Percentiles rank a stretch among this genome's conserved stretches.
These are phyloP conservation scores for Fusarium equiseti DNA, from an alignment of 2,329 filamentous ascomycete genomes.

Conservation along the genomic window DNA sequence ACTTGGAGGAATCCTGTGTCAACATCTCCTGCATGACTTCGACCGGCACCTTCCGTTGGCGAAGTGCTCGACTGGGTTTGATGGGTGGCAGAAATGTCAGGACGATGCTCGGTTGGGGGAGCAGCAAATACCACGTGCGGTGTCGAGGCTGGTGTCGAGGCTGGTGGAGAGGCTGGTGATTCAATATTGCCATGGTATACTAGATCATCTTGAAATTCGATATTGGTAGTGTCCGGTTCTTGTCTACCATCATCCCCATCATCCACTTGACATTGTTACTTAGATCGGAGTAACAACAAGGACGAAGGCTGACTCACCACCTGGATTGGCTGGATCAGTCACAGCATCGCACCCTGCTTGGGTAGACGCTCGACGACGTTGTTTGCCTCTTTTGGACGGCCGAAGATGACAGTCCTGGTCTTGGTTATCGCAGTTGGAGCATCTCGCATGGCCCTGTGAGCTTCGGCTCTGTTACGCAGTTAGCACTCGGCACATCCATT, in stretches of 20 bases:
- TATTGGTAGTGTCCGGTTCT: neutral
- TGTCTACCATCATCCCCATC: neutral
- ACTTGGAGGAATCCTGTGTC: constrained; percentile 53
- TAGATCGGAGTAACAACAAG: neutral
- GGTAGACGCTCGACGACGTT: constrained; percentile 13
- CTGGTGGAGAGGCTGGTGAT: constrained; percentile 4
- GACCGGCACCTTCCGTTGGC: constrained; percentile 35
- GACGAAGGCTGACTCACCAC: neutral
- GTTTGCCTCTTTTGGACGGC: constrained; percentile 48
- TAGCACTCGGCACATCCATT: neutral
- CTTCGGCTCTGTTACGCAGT: constrained; percentile 29
- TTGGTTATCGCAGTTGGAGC: constrained; percentile 47
- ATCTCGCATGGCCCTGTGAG: constrained; percentile 41
- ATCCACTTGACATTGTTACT: neutral
- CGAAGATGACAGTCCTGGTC: constrained; percentile 48
- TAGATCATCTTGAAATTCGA: neutral
- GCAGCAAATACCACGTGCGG: constrained; percentile 6
- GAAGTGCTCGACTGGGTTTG: constrained; percentile 34
- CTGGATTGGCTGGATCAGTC: neutral
- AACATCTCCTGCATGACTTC: constrained; percentile 50
- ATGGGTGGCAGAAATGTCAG: neutral
- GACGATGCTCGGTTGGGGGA: neutral
- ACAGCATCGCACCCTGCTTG: constrained; percentile 4
- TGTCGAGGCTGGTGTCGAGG: neutral
- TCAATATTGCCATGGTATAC: neutral